phyloP scores from a whole-genome alignment of 73 alveolate species.

The Paramecium sexaurelia region DNA sequence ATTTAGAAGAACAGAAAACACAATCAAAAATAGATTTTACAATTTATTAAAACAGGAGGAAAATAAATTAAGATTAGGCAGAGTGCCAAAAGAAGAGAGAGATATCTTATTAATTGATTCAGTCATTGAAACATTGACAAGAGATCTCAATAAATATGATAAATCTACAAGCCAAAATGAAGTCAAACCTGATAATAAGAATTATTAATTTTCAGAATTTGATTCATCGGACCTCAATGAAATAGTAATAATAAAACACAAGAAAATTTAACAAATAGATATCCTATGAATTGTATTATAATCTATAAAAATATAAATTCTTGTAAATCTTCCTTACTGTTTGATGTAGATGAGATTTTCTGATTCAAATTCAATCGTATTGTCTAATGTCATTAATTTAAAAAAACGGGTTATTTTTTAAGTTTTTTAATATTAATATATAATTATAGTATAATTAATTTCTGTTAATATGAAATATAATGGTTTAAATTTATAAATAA shows the following conservation, averaged over 20 bases:
- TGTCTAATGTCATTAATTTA: neutral
- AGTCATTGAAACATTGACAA: neutral
- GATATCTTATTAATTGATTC: neutral
- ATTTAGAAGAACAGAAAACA: constrained; percentile 45
- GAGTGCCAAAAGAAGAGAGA: constrained; percentile 19
- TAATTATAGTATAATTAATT: neutral
- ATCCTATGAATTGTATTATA: neutral
- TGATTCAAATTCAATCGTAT: neutral
- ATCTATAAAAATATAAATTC: neutral
- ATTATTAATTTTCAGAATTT: neutral
- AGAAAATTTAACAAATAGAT: constrained; percentile 4
- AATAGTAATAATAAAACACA: constrained; percentile 4
- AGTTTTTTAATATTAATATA: neutral
- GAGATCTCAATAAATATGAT: neutral
- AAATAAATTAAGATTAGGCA: neutral
- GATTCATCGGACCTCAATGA: neutral
- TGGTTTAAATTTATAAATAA: neutral
- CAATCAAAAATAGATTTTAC: constrained; percentile 42
- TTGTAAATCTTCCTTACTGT: neutral
- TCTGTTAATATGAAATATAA: neutral
- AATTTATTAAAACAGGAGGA: constrained; percentile 27
- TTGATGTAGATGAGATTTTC: neutral
- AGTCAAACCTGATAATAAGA: neutral
- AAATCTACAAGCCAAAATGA: neutral
- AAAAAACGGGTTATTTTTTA: neutral